A percentile compares a stretch with the other conserved stretches of the same genome.
phyloP scores from a whole-genome alignment of 1,284 basidiomycete genomes.

The Trichosporon sp. region DNA sequence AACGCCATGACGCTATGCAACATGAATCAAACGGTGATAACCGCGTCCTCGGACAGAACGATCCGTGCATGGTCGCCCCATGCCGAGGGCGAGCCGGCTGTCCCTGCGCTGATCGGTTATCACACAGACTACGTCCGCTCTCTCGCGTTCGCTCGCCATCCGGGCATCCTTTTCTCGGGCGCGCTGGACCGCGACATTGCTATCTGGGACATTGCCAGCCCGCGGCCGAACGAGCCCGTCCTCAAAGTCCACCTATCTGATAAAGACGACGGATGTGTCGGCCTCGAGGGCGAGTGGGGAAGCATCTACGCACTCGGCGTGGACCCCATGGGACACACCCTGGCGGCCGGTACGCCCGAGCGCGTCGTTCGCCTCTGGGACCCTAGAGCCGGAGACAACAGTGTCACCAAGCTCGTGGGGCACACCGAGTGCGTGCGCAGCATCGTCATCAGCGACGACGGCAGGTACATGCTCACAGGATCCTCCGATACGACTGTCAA shows the following conservation, averaged over 20 bases:
- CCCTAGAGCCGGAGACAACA: conserved; percentile 68
- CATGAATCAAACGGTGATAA: conserved; percentile 88
- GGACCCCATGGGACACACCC: conserved; percentile 74
- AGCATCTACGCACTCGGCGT: conserved; percentile 78
- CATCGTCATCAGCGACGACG: conserved; percentile 84
- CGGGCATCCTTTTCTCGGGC: conserved; percentile 86
- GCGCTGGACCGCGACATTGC: conserved; percentile 93
- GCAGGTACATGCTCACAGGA: conserved; percentile 84
- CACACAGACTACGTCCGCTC: conserved; percentile 92
- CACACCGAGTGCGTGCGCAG: conserved; percentile 96
- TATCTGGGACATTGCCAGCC: conserved; percentile 81
- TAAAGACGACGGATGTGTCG: conserved; percentile 48
- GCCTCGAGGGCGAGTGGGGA: conserved; percentile 62
- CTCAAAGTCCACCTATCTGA: conserved; percentile 50
- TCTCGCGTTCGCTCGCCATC: conserved; percentile 73
- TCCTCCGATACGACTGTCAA: conserved; percentile 76
- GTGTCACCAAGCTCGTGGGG: conserved; percentile 74
- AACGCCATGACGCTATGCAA: conserved; percentile 94
- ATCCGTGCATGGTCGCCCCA: conserved; percentile 94
- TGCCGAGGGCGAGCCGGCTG: conserved; percentile 61
- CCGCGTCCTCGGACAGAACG: conserved; percentile 93
- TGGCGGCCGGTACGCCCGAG: conserved; percentile 90
- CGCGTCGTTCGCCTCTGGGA: conserved; percentile 90
- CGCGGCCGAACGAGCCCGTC: conserved; percentile 52
- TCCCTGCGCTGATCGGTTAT: conserved; percentile 71